A percentile compares a stretch with the other conserved stretches of the same genome.
These are phyloP conservation scores for Albifimbria verrucaria DNA, from an alignment of 2,329 filamentous ascomycete genomes.

Conservation along the genomic window DNA sequence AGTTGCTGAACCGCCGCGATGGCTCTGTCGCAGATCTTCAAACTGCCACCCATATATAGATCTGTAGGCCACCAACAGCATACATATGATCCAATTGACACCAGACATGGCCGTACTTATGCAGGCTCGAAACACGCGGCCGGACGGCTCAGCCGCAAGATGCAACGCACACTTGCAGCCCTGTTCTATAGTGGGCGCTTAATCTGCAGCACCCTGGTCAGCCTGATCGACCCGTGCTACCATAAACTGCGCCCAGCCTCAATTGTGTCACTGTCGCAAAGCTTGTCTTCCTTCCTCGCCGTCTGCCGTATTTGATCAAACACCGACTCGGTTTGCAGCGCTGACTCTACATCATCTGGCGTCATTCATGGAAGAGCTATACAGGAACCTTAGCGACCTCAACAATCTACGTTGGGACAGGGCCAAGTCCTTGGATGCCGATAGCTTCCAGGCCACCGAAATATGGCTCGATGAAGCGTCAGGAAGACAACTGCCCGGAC, in stretches of 20 bases:
- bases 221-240: not conserved
- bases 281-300: too few species aligned
- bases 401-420: conserved; percentile 15
- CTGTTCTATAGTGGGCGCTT: not conserved
- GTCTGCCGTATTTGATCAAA: too few species aligned
- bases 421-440: conserved; percentile 9
- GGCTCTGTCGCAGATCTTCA: too few species aligned
- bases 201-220: not conserved
- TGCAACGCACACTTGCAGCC: too few species aligned
- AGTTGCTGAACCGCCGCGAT: too few species aligned
- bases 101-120: too few species aligned
- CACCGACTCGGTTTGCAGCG: not conserved
- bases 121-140: not conserved
- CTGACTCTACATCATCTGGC: too few species aligned
- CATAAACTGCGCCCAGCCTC: too few species aligned
- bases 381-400: conserved; percentile 23
- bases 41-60: too few species aligned
- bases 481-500: conserved; percentile 11
- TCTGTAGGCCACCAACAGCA: too few species aligned
- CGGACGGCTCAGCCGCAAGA: not conserved
- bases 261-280: too few species aligned
- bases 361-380: conserved; percentile 27
- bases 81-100: too few species aligned
- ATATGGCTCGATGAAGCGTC: conserved; percentile 22
- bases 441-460: conserved; percentile 22